Evolutionary conservation across 108 stramenopile species (phyloP).

Genomic region (Cyclostephanos tholiformis): DNA sequence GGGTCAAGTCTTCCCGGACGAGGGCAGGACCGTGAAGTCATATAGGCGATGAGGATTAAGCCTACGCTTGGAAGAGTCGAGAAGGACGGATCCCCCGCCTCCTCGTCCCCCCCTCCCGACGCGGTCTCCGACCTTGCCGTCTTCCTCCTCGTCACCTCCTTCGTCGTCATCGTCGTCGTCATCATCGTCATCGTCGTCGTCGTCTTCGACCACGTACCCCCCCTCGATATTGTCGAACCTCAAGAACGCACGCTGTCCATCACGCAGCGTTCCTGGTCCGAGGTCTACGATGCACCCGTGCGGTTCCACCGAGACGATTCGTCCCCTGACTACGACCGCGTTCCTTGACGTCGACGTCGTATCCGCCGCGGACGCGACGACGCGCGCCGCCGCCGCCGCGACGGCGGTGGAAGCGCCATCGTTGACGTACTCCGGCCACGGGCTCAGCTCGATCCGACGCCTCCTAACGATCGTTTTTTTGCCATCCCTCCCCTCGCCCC

Average conservation of each 20-base stretch:
- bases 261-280: constrained; percentile 7
- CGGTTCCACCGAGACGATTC: constrained; percentile 71
- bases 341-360: background rate
- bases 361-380: background rate
- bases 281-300: constrained; percentile 85
- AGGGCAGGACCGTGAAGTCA: constrained; percentile 49
- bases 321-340: constrained; percentile 53
- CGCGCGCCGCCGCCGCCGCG: background rate
- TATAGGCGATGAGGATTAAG: constrained; percentile 54
- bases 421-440: constrained; percentile 63
- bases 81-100: too few species aligned
- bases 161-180: constrained; percentile 32
- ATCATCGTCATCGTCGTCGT: constrained; percentile 45
- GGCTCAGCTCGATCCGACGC: constrained; percentile 76
- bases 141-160: constrained; percentile 5
- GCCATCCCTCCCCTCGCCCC: constrained; percentile 21
- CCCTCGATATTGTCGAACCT: constrained; percentile 68
- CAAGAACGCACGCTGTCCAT: constrained; percentile 56
- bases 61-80: constrained; percentile 18
- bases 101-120: background rate
- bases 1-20: constrained; percentile 37
- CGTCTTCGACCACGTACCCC: constrained; percentile 43
- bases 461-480: constrained; percentile 27
- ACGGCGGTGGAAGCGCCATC: constrained; percentile 13
- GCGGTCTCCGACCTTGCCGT: background rate